Percentiles rank a stretch among this genome's conserved stretches.
Conservation (phyloP, 345 rosid genomes). For the Bruguiera gymnorhiza region DNA sequence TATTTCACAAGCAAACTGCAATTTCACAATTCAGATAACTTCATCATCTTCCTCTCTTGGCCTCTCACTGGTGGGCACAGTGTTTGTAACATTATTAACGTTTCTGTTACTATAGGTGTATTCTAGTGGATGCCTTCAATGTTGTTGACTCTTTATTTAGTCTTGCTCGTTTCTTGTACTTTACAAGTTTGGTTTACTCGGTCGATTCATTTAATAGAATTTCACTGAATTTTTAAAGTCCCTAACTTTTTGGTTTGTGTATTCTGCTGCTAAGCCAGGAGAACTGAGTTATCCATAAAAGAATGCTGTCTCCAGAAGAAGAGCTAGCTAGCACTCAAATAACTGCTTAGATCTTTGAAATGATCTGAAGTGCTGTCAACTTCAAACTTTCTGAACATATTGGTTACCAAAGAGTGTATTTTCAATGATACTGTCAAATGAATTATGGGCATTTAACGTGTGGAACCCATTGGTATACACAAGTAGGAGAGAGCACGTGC, state of each 20-base stretch:
- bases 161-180: not conserved
- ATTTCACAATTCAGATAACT: constrained; percentile 55
- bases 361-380: too few relatives aligned
- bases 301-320: too few relatives aligned
- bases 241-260: too few relatives aligned
- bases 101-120: constrained; percentile 13
- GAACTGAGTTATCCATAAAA: too few relatives aligned
- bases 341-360: too few relatives aligned
- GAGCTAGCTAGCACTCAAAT: too few relatives aligned
- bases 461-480: too few relatives aligned
- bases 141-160: not conserved
- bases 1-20: constrained; percentile 60
- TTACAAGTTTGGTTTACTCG: constrained; percentile 5
- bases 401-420: constrained; percentile 23
- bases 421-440: too few relatives aligned
- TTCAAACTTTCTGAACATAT: too few relatives aligned
- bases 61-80: constrained; percentile 23
- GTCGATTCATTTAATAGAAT: constrained; percentile 1
- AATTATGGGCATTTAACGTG: too few relatives aligned
- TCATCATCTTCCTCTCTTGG: constrained; percentile 28
- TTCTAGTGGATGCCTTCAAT: constrained; percentile 6
- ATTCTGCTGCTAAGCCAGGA: not conserved
- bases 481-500: too few relatives aligned
- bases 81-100: constrained; percentile 15
- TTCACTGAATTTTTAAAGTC: not conserved